Base-by-base conservation (phyloP, 2,329 filamentous ascomycete genomes). In the Aureobasidium sp. region DNA sequence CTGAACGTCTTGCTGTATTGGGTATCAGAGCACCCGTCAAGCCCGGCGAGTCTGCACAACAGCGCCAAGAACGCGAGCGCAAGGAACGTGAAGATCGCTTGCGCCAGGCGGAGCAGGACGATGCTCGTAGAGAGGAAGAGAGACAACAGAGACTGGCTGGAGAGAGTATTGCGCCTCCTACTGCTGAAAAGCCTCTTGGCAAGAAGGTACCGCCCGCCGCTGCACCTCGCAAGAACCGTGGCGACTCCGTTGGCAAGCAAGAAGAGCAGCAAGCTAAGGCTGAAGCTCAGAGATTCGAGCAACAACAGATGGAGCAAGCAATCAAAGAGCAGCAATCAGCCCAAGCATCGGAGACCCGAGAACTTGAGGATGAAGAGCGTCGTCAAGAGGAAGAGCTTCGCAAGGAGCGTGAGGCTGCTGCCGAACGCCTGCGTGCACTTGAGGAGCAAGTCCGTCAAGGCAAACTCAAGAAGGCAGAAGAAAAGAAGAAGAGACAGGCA, bases 381-480 rank as follows among this genome's bases (percentile, higher is more conserved):
- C 80, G 82, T 57, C 88, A 93, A 73, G 91, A 96, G 73, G 85
- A 89, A 31, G 91, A 95, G 64, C 82, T 96, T 61, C 85, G 84
- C 35, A 85, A 82, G 67, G 91, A 97, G 75, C 88, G 88, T 60
- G 85, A 91, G 69, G 91, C 89, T 59, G 86, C 92, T 44, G 85
- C 89, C 68, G 89, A 89, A 65, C 90, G 92, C 56, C 82, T 97
- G 27, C 90, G 86, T 72, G 91, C 91, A 17, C 83, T 99, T 9
- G 92, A 99, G 75, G 91, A 97, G 72, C 91, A 97, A 74, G 91
- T 97, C 58, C 87, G 87, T 65, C 90, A 92, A 71, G 91, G 92
- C 69, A 99, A 97, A 78, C 78, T 97, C 58, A 93, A 91, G 80
- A 97, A 96, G 76, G 89, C 95, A 67, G 94, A 99, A 74, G 94